Evolutionary conservation across 2,329 filamentous ascomycete genomes (phyloP).

Genomic region (Penicillium olsonii): DNA sequence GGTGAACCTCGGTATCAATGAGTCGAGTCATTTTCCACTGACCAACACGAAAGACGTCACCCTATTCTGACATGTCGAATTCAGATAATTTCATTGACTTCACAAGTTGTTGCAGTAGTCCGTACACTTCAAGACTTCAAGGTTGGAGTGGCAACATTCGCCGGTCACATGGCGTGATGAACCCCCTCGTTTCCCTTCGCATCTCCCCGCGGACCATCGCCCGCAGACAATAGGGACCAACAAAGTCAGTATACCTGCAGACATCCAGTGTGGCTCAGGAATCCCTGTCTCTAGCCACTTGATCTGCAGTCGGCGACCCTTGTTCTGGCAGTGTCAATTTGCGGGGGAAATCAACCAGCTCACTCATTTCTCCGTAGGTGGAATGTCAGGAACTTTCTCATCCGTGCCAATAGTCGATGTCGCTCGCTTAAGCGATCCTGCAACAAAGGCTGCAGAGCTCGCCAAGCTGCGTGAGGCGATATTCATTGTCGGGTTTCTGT

Average conservation of each 20-base stretch:
- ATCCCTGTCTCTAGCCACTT: background rate
- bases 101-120: too few species aligned
- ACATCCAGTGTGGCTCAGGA: background rate
- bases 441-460: constrained; percentile 28
- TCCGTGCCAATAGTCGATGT: constrained; percentile 36
- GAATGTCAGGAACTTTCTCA: constrained; percentile 30
- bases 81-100: background rate
- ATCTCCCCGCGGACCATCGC: background rate
- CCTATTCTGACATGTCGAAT: too few species aligned
- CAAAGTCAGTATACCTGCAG: background rate
- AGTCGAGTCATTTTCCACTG: too few species aligned
- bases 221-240: background rate
- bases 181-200: background rate
- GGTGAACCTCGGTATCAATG: background rate
- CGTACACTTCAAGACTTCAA: too few species aligned
- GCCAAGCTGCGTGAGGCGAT: constrained; percentile 33
- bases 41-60: too few species aligned
- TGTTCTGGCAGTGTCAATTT: background rate
- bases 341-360: constrained; percentile 3
- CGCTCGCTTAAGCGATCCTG: constrained; percentile 23
- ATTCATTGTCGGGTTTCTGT: constrained; percentile 39
- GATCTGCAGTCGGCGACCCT: background rate
- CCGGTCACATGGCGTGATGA: background rate
- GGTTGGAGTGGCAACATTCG: background rate
- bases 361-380: background rate